A percentile compares a stretch with the other conserved stretches of the same genome.
Evolutionary conservation across 441 rosid species (phyloP).

Genomic region (Codiaeum variegatum): DNA sequence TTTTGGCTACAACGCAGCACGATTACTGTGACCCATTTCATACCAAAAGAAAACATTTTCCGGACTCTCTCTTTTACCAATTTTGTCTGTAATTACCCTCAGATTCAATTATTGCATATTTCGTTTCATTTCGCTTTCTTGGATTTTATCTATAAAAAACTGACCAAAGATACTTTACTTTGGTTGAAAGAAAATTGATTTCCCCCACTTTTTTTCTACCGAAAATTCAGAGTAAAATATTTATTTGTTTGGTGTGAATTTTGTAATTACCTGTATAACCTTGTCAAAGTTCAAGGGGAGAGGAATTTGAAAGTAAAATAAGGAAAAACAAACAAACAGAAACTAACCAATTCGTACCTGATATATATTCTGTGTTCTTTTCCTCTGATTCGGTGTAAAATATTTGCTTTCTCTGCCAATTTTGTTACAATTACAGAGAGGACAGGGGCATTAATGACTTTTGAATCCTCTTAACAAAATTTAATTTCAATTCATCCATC

Average conservation of each 20-base stretch:
- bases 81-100: conserved; percentile 17
- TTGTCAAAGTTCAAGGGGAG: neutral
- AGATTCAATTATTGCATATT: neutral
- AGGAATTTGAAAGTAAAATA: neutral
- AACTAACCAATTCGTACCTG: neutral
- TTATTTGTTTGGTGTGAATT: neutral
- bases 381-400: neutral
- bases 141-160: neutral
- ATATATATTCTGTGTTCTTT: neutral
- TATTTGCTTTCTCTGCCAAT: neutral
- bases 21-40: conserved; percentile 21
- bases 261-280: neutral
- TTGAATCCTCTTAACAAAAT: neutral
- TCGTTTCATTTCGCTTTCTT: neutral
- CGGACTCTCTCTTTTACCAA: conserved; percentile 46
- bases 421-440: neutral
- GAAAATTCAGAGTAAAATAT: neutral
- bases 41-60: conserved; percentile 19
- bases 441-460: neutral
- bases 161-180: conserved; percentile 13
- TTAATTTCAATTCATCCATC: neutral
- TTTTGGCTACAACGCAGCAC: conserved; percentile 26
- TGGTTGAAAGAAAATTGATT: neutral
- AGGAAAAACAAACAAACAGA: neutral
- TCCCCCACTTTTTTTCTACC: neutral